These are phyloP conservation scores for Penicillium daleae DNA, from an alignment of 495 filamentous ascomycete species.

Conservation along the genomic window DNA sequence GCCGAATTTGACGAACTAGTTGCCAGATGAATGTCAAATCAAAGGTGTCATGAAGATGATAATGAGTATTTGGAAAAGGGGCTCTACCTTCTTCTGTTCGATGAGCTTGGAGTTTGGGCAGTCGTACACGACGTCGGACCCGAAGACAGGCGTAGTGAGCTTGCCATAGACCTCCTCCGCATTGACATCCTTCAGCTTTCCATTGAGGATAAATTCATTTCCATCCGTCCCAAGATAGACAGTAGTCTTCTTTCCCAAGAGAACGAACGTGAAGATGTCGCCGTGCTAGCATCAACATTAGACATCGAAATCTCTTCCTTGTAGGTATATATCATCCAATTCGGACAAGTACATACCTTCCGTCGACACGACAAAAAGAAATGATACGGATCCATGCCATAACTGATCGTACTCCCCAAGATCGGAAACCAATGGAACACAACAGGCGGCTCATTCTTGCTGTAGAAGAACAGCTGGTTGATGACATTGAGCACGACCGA, in stretches of 20 bases:
- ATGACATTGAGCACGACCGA: conserved; percentile 68
- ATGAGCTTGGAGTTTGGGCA: conserved; percentile 85
- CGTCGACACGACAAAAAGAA: conserved; percentile 73
- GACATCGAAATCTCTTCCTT: background rate
- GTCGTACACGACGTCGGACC: conserved; percentile 85
- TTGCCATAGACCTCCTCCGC: conserved; percentile 83
- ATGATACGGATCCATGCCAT: conserved; percentile 81
- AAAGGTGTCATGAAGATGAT: too few species aligned
- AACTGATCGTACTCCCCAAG: conserved; percentile 76
- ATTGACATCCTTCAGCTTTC: conserved; percentile 77
- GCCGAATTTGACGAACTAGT: conserved; percentile 82
- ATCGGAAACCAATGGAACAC: conserved; percentile 86
- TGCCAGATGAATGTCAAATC: background rate
- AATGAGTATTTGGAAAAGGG: background rate
- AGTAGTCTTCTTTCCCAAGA: conserved; percentile 76
- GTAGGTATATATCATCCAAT: background rate
- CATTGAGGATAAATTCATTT: conserved; percentile 87
- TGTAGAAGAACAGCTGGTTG: conserved; percentile 69
- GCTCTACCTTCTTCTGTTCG: conserved; percentile 71
- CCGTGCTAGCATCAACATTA: conserved; percentile 60
- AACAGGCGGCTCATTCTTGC: conserved; percentile 73
- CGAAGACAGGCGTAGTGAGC: conserved; percentile 84
- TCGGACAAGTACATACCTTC: conserved; percentile 55
- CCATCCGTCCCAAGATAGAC: conserved; percentile 77
- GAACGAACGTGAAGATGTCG: conserved; percentile 78